Percentiles rank a stretch among this genome's conserved stretches.
phyloP scores from a whole-genome alignment of 2,329 filamentous ascomycete genomes.

The Cladophialophora chaetospira region DNA sequence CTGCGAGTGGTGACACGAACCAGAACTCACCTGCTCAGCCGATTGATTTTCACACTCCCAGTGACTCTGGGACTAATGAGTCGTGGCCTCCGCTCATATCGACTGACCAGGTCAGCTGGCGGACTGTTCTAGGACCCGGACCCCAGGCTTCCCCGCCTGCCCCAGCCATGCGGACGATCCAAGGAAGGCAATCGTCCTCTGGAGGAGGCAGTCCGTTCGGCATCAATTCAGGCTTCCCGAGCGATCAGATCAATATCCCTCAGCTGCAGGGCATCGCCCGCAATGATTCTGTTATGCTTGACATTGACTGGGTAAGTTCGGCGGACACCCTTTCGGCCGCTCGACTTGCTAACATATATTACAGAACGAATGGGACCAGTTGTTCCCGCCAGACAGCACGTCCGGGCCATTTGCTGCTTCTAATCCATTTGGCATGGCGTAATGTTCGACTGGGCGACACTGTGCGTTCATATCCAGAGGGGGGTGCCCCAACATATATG shows the following conservation, averaged over 20 bases:
- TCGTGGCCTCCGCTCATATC: constrained; percentile 30
- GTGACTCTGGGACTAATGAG: constrained; percentile 29
- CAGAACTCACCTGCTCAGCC: constrained; percentile 21
- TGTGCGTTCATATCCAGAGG: not conserved
- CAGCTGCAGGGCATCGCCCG: constrained; percentile 21
- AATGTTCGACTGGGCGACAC: not conserved
- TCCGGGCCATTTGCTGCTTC: constrained; percentile 49
- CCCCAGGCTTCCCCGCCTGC: constrained; percentile 3
- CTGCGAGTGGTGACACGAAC: constrained; percentile 2
- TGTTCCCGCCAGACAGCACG: constrained; percentile 50
- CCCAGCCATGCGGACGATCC: constrained; percentile 15
- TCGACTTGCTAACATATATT: constrained; percentile 3
- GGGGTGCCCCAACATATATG: not conserved
- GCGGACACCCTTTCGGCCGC: not conserved
- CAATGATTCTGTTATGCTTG: constrained; percentile 46
- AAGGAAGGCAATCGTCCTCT: constrained; percentile 28
- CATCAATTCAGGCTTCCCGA: constrained; percentile 23
- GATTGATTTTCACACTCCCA: constrained; percentile 28
- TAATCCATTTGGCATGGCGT: constrained; percentile 9
- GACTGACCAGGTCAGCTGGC: constrained; percentile 26
- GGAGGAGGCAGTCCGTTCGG: constrained; percentile 18
- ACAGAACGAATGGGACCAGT: constrained; percentile 41
- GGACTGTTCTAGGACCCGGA: constrained; percentile 13
- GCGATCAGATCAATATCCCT: constrained; percentile 28
- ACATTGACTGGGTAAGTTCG: constrained; percentile 66